Evolutionary conservation across 352 stramenopile species (phyloP), one percentile per base, ranked within the genome.

Genomic region (Achlya hypogyna): DNA sequence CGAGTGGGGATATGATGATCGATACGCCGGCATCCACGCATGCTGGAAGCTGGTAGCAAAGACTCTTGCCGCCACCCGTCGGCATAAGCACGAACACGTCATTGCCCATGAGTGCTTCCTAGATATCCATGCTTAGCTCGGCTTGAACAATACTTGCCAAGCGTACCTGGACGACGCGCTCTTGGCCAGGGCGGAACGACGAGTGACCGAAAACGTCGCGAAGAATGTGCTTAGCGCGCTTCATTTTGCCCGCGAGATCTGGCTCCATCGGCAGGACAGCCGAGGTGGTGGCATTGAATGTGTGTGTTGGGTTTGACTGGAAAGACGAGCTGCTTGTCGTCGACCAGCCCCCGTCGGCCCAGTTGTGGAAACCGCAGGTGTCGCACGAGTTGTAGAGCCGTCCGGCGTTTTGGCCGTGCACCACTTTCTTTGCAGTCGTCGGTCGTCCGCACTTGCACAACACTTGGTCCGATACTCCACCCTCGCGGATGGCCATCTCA

Each of bases 41-140:
- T 23, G 86, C 91, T 43, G 91, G 91, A 14, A 98, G 76, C 66
- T 98, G 97, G 72, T 99, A 99, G 72, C 97, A 99, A 1, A 99
- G 75, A 56, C 84, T 98, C 74, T 99, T 99, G 20, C 97, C 97
- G 51, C 97, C 97, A 40, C 98, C 97, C 16, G 97, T 99, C 10
- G 97, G 97, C 96, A 99, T 99, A 10, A 99, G 77, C 12, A 99
- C 95, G 71, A 99, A 99, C 22, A 98, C 92, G 75, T 99, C 97
- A 22, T 82, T 76, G 10, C 89, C 79, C 52, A 77, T 72, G 70
- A 99, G 91, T 27, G 94, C 84, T 56, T 94, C 84, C 77, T 74
- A 62, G 25, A 49, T n/a, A n/a, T n/a, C 18, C 22, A 65, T 32
- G 22, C 10, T 2, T 70, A 12, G 53, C 25, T 71, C 22, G 22